Conservation (phyloP, 2,329 filamentous ascomycete species). For the Diplodia mutila region DNA sequence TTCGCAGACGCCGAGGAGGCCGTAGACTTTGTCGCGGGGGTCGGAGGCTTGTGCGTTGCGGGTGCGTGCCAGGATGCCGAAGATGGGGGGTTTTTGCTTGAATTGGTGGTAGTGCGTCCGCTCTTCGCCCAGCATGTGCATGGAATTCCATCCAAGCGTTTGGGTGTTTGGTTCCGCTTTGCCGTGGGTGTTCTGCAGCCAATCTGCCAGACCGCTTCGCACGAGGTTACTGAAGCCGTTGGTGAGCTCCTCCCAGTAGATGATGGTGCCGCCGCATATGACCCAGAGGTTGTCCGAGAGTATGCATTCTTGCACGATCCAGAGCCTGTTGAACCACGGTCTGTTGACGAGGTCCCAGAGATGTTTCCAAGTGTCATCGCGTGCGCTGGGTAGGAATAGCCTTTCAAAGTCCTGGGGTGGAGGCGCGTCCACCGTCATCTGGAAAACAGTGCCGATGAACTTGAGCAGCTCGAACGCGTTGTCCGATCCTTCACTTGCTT, state of each 20-base stretch:
- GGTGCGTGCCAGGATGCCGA: constrained; percentile 30
- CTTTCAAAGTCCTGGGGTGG: constrained; percentile 31
- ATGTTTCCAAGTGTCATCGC: constrained; percentile 30
- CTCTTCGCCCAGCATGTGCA: constrained; percentile 29
- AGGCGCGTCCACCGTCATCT: constrained; percentile 29
- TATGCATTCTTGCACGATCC: constrained; percentile 35
- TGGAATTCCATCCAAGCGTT: background rate
- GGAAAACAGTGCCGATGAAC: constrained; percentile 26
- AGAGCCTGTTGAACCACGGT: constrained; percentile 33
- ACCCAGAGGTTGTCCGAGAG: constrained; percentile 32
- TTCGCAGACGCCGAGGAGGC: constrained; percentile 31
- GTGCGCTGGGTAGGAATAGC: constrained; percentile 28
- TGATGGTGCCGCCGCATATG: constrained; percentile 30
- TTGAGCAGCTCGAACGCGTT: constrained; percentile 32
- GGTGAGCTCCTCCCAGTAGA: constrained; percentile 33
- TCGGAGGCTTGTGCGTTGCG: constrained; percentile 33
- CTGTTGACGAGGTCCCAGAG: constrained; percentile 30
- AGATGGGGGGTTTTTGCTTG: background rate
- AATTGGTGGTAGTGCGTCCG: constrained; percentile 24
- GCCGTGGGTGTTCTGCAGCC: constrained; percentile 26
- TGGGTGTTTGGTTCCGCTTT: background rate
- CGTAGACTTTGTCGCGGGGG: constrained; percentile 36
- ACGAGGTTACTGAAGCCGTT: constrained; percentile 30
- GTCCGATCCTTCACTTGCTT: constrained; percentile 27
- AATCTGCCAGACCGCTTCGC: constrained; percentile 27